A percentile compares a stretch with the other conserved stretches of the same genome.
These are phyloP conservation scores for Priceomyces melissophilus DNA, from an alignment of 805 yeast species.

Conservation along the genomic window DNA sequence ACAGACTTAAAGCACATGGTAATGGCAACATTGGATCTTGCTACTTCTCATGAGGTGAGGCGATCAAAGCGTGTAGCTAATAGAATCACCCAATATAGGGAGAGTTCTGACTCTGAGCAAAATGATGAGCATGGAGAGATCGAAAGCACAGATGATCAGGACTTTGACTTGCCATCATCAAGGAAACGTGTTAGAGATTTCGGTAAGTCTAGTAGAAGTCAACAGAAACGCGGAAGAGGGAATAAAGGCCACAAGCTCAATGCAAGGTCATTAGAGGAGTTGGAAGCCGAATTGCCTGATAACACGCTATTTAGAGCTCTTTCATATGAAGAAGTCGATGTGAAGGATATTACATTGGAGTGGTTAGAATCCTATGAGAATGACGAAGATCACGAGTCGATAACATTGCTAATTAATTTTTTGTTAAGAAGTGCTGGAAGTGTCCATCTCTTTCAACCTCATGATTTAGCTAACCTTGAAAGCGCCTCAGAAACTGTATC, in stretches of 20 bases:
- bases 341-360: conserved; percentile 34
- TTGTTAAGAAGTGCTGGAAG: conserved; percentile 72
- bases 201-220: background rate
- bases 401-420: conserved; percentile 65
- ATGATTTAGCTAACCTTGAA: conserved; percentile 69
- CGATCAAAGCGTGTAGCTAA: conserved; percentile 7
- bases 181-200: conserved; percentile 4
- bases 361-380: conserved; percentile 34
- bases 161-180: conserved; percentile 3
- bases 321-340: conserved; percentile 26
- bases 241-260: background rate
- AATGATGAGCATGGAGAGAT: conserved; percentile 1
- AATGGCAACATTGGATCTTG: too few relatives aligned
- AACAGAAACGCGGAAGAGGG: background rate
- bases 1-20: too few relatives aligned
- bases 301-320: conserved; percentile 29
- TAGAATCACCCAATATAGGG: conserved; percentile 9
- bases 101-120: conserved; percentile 8
- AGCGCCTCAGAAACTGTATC: conserved; percentile 70
- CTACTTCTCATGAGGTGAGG: conserved; percentile 2
- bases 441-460: conserved; percentile 59
- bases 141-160: conserved; percentile 3
- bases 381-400: conserved; percentile 34
- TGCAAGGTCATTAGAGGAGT: conserved; percentile 10
- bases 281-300: conserved; percentile 24